Percentiles rank a stretch among this genome's conserved stretches.
Conservation (phyloP, 805 yeast species). For the Ogataea paraovalis region DNA sequence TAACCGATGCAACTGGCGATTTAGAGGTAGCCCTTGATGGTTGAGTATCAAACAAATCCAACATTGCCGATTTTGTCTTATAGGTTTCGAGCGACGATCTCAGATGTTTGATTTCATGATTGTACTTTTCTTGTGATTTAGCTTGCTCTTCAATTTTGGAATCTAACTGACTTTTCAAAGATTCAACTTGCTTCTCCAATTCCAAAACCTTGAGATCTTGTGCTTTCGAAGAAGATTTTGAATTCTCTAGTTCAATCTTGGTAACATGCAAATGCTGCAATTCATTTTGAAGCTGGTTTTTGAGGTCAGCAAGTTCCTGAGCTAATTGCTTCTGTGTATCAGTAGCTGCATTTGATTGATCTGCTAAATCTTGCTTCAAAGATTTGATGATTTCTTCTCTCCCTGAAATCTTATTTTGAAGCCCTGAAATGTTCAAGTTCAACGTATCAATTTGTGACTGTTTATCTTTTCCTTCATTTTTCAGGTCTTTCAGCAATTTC, state of each 20-base stretch:
- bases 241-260: slow-evolving; percentile 3
- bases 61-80: slow-evolving; percentile 14
- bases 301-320: background rate
- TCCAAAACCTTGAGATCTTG: background rate
- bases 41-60: slow-evolving; percentile 12
- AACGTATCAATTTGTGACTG: background rate
- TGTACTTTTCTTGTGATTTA: slow-evolving; percentile 11
- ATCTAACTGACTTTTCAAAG: background rate
- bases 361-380: slow-evolving; percentile 2
- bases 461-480: background rate
- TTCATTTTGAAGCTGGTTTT: slow-evolving; percentile 1
- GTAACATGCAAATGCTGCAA: background rate
- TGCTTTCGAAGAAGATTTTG: background rate
- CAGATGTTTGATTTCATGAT: slow-evolving; percentile 12
- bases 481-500: background rate
- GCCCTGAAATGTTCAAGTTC: too few species aligned
- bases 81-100: slow-evolving; percentile 16
- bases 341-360: background rate
- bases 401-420: background rate
- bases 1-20: background rate
- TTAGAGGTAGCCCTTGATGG: slow-evolving; percentile 4
- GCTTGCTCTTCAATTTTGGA: slow-evolving; percentile 2
- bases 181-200: background rate
- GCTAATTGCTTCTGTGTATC: background rate
- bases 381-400: background rate